These are phyloP conservation scores for Astragalus membranaceus DNA, from an alignment of 306 rosid genomes.

Conservation along the genomic window DNA sequence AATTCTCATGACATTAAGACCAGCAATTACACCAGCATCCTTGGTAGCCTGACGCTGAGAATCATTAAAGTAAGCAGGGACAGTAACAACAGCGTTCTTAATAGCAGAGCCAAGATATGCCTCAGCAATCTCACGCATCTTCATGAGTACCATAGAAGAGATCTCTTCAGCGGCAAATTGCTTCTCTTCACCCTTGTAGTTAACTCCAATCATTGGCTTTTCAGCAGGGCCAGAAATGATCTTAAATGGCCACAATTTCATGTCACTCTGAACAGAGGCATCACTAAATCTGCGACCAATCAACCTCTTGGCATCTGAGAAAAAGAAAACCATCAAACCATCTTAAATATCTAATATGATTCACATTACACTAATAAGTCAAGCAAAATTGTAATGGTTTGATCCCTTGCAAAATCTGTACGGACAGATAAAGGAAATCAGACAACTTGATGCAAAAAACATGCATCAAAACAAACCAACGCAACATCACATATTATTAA, in stretches of 20 bases:
- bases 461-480: too few relatives aligned
- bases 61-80: constrained; percentile 64
- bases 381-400: too few relatives aligned
- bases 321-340: too few relatives aligned
- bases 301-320: constrained; percentile 59
- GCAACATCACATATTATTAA: too few relatives aligned
- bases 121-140: constrained; percentile 78
- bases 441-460: too few relatives aligned
- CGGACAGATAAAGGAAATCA: too few relatives aligned
- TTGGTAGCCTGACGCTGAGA: constrained; percentile 71
- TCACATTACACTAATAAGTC: too few relatives aligned
- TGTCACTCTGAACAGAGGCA: constrained; percentile 53
- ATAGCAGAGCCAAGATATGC: constrained; percentile 51
- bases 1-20: constrained; percentile 54
- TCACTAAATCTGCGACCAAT: constrained; percentile 56
- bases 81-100: constrained; percentile 66
- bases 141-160: constrained; percentile 59
- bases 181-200: constrained; percentile 68
- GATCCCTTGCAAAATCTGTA: too few relatives aligned
- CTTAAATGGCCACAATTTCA: constrained; percentile 67
- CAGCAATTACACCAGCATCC: constrained; percentile 75
- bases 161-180: constrained; percentile 59
- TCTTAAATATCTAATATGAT: too few relatives aligned
- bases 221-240: constrained; percentile 49
- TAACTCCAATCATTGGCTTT: constrained; percentile 53